phyloP scores from a whole-genome alignment of 108 stramenopile genomes.

The Skeletonema grethae region DNA sequence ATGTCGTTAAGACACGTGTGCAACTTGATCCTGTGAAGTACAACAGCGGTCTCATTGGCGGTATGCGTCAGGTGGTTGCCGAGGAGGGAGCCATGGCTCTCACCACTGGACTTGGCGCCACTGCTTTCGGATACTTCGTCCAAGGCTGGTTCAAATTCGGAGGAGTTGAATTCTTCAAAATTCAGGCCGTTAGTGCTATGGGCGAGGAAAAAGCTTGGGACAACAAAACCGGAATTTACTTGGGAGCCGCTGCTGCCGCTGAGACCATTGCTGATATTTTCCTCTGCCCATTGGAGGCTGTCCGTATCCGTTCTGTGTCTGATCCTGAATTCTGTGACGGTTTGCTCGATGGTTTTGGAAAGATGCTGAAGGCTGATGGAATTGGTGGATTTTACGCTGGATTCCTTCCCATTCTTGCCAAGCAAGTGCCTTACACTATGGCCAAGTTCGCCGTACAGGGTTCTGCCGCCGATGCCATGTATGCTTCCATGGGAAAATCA shows the following conservation, averaged over 20 bases:
- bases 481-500: slow-evolving; percentile 76
- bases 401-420: slow-evolving; percentile 94
- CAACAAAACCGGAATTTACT: slow-evolving; percentile 93
- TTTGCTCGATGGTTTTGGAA: slow-evolving; percentile 85
- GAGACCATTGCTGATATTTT: slow-evolving; percentile 98
- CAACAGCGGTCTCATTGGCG: slow-evolving; percentile 93
- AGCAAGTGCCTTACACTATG: slow-evolving; percentile 99
- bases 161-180: slow-evolving; percentile 98
- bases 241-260: slow-evolving; percentile 90
- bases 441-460: slow-evolving; percentile 99
- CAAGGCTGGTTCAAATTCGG: slow-evolving; percentile 99
- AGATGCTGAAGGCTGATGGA: slow-evolving; percentile 88
- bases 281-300: slow-evolving; percentile 98
- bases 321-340: slow-evolving; percentile 92
- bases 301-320: slow-evolving; percentile 96
- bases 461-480: slow-evolving; percentile 90
- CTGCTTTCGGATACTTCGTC: slow-evolving; percentile 95
- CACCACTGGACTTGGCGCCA: slow-evolving; percentile 96
- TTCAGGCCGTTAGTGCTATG: slow-evolving; percentile 77
- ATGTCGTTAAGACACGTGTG: slow-evolving; percentile 97
- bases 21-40: slow-evolving; percentile 94
- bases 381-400: slow-evolving; percentile 96
- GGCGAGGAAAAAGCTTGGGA: slow-evolving; percentile 95
- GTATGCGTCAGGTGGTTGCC: slow-evolving; percentile 87
- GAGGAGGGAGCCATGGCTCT: slow-evolving; percentile 95